Base-by-base conservation (phyloP, 2,329 filamentous ascomycete species). In the Teratosphaeriaceae sp. region DNA sequence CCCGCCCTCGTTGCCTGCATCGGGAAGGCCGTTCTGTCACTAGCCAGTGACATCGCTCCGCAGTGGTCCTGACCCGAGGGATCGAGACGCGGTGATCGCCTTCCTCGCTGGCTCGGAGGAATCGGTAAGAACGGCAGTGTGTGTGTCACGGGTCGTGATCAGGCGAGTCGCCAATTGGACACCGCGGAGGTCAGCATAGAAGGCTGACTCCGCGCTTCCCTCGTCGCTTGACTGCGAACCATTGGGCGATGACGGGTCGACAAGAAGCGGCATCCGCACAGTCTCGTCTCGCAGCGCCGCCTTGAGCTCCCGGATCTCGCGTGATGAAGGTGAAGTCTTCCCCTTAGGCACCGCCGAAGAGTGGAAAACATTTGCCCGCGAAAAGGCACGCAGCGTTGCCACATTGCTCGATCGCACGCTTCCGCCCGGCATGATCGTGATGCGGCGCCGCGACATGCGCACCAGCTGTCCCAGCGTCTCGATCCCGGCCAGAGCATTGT, bases 341-440 rank as follows among this genome's bases (percentile, higher is more conserved):
- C 43, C 49, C 29, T 38, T 38, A 18, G 27, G 22, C 30, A 54
- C 22, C 4, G 46, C 53, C 13, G 56, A 53, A 5, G 56, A 58
- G 34, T 59, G 56, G 13, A 47, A 40, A 8, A 47, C 15, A 8
- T 7, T 20, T 4, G 53, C 53, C 21, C 45, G 34, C 13, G 49
- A 50, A 5, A 23, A 36, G 6, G 19, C 19, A 18, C 38, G 41
- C 16, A 76, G 46, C 7, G 42, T 40, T 18, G 46, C 48, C 23
- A 73, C 44, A 57, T 75, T 76, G 4, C 34, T 51, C 18, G 67
- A 60, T 37, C 74, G 62, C 4, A 79, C 64, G 1, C 73, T 71
- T 27, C 74, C 74, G 0, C 74, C 75, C 13, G 70, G 57, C 44
- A 78, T 73, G 19, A 79, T 58, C 1, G 60, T 54, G 23, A 74